A percentile compares a stretch with the other conserved stretches of the same genome.
phyloP scores from a whole-genome alignment of 2,329 filamentous ascomycete genomes.

The Alternaria alternata region DNA sequence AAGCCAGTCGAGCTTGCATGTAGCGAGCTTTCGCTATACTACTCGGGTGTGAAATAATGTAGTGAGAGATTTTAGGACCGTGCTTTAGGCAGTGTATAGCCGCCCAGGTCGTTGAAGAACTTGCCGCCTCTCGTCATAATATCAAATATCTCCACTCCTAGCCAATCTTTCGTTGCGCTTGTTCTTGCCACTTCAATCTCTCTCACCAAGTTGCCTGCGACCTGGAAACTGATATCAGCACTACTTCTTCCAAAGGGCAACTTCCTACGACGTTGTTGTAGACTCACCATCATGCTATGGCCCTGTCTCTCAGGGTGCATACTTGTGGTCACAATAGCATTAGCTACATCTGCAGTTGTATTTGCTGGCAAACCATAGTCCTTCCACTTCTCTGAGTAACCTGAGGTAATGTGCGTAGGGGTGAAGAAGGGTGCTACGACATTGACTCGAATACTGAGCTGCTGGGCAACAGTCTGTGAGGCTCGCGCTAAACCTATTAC shows the following conservation, averaged over 20 bases:
- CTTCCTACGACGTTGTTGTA: not conserved
- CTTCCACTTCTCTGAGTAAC: slow-evolving; percentile 51
- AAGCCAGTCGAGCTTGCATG: not conserved
- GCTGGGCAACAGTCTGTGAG: slow-evolving; percentile 46
- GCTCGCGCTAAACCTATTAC: slow-evolving; percentile 52
- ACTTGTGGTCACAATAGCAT: slow-evolving; percentile 52
- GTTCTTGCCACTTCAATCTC: slow-evolving; percentile 44
- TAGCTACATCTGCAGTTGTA: slow-evolving; percentile 53
- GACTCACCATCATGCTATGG: slow-evolving; percentile 39
- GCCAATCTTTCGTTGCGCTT: slow-evolving; percentile 38
- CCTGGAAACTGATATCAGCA: slow-evolving; percentile 21
- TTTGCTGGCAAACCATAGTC: slow-evolving; percentile 53
- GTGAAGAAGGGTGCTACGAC: slow-evolving; percentile 60
- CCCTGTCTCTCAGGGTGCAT: slow-evolving; percentile 43
- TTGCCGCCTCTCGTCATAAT: slow-evolving; percentile 44
- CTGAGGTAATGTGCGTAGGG: slow-evolving; percentile 55
- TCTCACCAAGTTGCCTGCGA: slow-evolving; percentile 37
- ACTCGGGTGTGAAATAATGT: not conserved
- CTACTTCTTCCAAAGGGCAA: not conserved
- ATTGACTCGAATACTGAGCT: slow-evolving; percentile 53
- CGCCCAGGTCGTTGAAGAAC: slow-evolving; percentile 48
- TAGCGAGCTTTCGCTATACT: not conserved
- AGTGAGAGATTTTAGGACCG: slow-evolving; percentile 13
- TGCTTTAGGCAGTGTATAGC: slow-evolving; percentile 46
- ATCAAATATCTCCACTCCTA: slow-evolving; percentile 45